A percentile compares a stretch with the other conserved stretches of the same genome.
These are phyloP conservation scores for Dendrobium officinale DNA, from an alignment of 106 monocot genomes.

Conservation along the genomic window DNA sequence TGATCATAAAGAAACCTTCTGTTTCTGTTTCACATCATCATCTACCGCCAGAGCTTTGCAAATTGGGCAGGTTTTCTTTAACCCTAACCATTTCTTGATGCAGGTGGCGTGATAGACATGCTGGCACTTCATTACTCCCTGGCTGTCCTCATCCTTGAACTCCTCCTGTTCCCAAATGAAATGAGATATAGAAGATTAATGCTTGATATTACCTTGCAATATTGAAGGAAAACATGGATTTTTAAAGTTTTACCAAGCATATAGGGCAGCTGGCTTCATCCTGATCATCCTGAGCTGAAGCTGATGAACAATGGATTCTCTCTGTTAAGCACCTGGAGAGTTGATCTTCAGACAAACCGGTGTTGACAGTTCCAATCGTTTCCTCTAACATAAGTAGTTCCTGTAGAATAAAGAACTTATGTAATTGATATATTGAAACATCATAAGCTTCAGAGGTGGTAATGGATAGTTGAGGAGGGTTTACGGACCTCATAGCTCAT, in stretches of 20 bases:
- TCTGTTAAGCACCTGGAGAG: slow-evolving; percentile 31
- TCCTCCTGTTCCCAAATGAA: slow-evolving; percentile 31
- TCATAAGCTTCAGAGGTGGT: neutral
- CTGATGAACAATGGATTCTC: slow-evolving; percentile 12
- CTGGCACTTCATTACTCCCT: slow-evolving; percentile 47
- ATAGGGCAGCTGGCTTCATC: slow-evolving; percentile 34
- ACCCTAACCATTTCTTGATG: slow-evolving; percentile 59
- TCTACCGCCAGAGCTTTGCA: slow-evolving; percentile 57
- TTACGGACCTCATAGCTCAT: slow-evolving; percentile 59
- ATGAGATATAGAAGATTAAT: neutral
- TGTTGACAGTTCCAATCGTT: slow-evolving; percentile 57
- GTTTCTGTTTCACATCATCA: slow-evolving; percentile 12
- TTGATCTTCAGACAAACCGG: slow-evolving; percentile 41
- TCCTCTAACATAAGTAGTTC: slow-evolving; percentile 68
- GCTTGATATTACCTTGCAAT: too few relatives aligned
- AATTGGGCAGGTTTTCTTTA: slow-evolving; percentile 68
- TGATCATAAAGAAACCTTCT: neutral
- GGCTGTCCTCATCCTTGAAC: slow-evolving; percentile 31
- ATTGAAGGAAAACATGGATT: too few relatives aligned
- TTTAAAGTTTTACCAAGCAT: slow-evolving; percentile 39
- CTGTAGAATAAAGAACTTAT: slow-evolving; percentile 10
- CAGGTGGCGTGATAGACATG: slow-evolving; percentile 58
- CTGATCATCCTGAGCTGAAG: slow-evolving; percentile 4
- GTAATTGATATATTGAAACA: neutral
- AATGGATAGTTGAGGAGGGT: too few relatives aligned